Base-by-base conservation (phyloP, 2,329 filamentous ascomycete species). In the Alternaria brassicae region DNA sequence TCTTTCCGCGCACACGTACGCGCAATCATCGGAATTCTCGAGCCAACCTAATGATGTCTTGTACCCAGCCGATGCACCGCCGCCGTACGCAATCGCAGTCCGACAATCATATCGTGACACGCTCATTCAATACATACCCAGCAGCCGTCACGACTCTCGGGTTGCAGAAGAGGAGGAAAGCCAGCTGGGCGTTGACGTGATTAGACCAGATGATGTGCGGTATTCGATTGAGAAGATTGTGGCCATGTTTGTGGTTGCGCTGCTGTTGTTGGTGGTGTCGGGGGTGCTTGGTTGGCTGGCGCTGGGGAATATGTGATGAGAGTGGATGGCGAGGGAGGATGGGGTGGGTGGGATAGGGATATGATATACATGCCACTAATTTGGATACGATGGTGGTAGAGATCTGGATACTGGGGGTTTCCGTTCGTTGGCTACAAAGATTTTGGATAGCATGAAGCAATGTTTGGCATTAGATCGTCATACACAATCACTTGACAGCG, bases 1-100 rank as follows among this genome's bases (percentile, higher is more conserved):
- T 28, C 51, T 70, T 40, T 58, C 37, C 25, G 15, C 49, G 19
- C 52, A 56, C 17, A 59, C 66, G n/a, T 58, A 39, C 53, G 34
- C 27, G 17, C 28, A 59, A 27, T 36, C 42, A 12, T 42, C 40
- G 4, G 45, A 56, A 15, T 12, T 28, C 6, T 41, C 15, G 12
- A n/a, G 25, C 21, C 27, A 17, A 19, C n/a, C 49, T 13, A 8
- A 23, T 13, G 25, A 40, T 15, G n/a, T 21, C 2, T 49, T 41
- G 5, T 72, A 71, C 32, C 65, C 71, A 1, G 62, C 62, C 37
- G 71, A 73, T 53, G 69, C 71, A 28, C 72, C 72, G 0, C 72
- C 72, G 0, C 60, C 71, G 8, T 75, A 75, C 53, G 49, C 65
- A 6, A 57, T 68, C 15, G 71, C 65, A 15, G 65, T 76, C 6